Base-by-base conservation (phyloP, 1,139 yeast species). In the Candida tunisiensis region DNA sequence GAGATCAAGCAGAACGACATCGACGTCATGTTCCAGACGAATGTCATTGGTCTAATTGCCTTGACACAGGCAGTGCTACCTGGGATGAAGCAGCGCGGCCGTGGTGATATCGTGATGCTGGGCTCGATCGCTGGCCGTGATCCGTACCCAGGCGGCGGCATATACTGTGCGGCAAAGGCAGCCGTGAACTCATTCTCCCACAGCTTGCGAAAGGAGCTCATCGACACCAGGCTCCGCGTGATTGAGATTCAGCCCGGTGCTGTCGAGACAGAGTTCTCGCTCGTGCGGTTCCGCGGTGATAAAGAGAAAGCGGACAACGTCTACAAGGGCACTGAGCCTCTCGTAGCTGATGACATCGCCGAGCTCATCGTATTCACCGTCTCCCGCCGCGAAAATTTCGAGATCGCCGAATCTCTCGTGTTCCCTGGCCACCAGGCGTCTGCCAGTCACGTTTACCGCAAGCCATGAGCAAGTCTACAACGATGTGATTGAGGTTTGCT, bases 101-200 rank as follows among this genome's bases (percentile, higher is more conserved):
- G 55, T 6, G 93, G 94, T 32, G 93, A 79, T 42, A 71, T 82
- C 33, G 78, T 82, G 39, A 78, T 77, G 45, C 45, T 82, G 35
- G 93, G 93, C 8, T 77, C 92, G 2, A 74, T 80, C 48, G 93
- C 93, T 10, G 93, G 93, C 19, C 64, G 79, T 44, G 92, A 79
- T 32, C 71, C 88, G 1, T 80, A 82, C 53, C 85, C 91, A 19
- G 82, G 66, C 18, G 93, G 93, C 25, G 69, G 80, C 8, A 73
- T 82, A 38, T 82, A 82, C 55, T 80, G 93, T 55, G 77, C 93
- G n/a, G 69, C 88, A 28, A 82, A 82, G 53, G 79, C 83, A 23
- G 80, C 88, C 13, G 69, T 82, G 18, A 28, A 34, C 9, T 74
- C 83, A 0, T 82, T 82, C 49, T 65, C 85, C 13, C 72, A 72